Evolutionary conservation across 345 rosid genomes (phyloP).

Genomic region (Corymbia maculata): DNA sequence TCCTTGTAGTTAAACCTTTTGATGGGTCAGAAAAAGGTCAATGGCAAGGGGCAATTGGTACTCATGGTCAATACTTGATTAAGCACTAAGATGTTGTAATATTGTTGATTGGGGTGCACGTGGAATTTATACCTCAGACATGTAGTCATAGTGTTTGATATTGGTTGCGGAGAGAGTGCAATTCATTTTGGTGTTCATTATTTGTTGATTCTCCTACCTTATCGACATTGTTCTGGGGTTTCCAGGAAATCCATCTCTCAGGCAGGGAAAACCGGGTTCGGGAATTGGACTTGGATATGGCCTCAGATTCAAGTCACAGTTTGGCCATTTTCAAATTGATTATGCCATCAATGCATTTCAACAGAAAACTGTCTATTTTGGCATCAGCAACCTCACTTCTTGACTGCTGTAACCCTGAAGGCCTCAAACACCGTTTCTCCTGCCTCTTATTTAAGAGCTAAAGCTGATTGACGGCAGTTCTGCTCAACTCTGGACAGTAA

Average conservation of each 20-base stretch:
- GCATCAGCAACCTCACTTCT: constrained; percentile 70
- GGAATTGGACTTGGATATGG: constrained; percentile 56
- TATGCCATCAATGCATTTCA: constrained; percentile 13
- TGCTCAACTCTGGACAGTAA: background rate
- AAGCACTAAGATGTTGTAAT: background rate
- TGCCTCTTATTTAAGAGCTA: background rate
- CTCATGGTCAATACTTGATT: background rate
- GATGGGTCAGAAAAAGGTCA: background rate
- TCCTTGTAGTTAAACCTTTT: background rate
- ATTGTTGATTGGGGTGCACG: background rate
- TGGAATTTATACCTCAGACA: background rate
- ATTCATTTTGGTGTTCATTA: background rate
- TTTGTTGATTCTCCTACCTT: background rate
- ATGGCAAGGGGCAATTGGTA: background rate
- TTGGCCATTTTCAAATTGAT: constrained; percentile 11
- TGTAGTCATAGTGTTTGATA: background rate
- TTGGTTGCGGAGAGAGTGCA: background rate
- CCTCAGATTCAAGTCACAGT: constrained; percentile 7
- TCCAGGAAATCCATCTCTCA: constrained; percentile 82
- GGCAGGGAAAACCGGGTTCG: constrained; percentile 82
- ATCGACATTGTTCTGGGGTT: background rate
- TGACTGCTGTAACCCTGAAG: constrained; percentile 7
- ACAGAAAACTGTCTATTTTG: constrained; percentile 24
- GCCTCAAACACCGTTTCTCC: background rate
- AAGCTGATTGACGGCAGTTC: background rate